A percentile compares a stretch with the other conserved stretches of the same genome.
Conservation (phyloP, 2,329 filamentous ascomycete species). For the Colletotrichum somersetense region DNA sequence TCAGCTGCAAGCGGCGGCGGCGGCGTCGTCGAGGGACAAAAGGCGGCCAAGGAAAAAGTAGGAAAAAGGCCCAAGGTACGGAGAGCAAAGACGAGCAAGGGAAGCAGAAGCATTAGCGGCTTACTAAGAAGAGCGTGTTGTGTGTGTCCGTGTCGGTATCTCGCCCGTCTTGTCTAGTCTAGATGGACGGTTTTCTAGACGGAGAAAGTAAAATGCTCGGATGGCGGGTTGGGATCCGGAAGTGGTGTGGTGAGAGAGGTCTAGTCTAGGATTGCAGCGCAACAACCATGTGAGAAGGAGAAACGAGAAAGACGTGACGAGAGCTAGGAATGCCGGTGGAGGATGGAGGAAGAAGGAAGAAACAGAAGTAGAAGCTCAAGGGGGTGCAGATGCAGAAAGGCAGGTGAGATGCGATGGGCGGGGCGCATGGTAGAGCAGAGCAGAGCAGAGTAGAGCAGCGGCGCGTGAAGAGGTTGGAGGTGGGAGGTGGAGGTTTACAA, state of each 20-base stretch:
- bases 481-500: neutral
- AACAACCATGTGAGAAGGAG: neutral
- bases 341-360: neutral
- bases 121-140: conserved; percentile 20
- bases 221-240: conserved; percentile 29
- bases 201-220: conserved; percentile 13
- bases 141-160: conserved; percentile 3
- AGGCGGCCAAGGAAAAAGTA: conserved; percentile 11
- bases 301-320: neutral
- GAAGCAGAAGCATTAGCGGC: conserved; percentile 16
- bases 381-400: neutral
- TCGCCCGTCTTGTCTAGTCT: neutral
- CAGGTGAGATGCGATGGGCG: conserved; percentile 15
- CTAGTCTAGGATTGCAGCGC: neutral
- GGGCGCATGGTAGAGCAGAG: no score
- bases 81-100: conserved; percentile 24
- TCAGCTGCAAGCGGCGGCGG: conserved; percentile 36
- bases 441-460: neutral
- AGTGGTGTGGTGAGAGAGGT: conserved; percentile 33
- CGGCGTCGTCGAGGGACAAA: conserved; percentile 12
- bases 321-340: neutral
- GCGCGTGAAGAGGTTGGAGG: neutral
- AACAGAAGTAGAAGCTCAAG: neutral
- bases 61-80: neutral
- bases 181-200: neutral